Conservation (phyloP, 257 asterid genomes). For the Echites panduratus region DNA sequence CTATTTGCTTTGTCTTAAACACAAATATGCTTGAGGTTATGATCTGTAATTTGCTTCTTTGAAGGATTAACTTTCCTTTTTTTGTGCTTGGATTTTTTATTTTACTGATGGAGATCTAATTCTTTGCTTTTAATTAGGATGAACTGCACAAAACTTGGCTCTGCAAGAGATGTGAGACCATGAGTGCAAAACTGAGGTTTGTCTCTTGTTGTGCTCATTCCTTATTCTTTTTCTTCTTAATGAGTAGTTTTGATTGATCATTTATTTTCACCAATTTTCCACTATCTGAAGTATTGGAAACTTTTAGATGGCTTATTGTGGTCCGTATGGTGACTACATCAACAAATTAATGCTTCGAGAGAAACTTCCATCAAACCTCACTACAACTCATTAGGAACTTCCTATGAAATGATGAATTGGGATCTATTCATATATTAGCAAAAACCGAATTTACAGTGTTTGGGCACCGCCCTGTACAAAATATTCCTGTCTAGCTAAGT, state of each 20-base stretch:
- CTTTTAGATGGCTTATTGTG: too few species aligned
- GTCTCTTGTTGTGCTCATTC: slow-evolving; percentile 23
- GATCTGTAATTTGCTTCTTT: background rate
- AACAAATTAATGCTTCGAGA: too few species aligned
- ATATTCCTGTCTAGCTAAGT: too few species aligned
- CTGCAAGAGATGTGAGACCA: slow-evolving; percentile 96
- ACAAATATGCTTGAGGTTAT: slow-evolving; percentile 7
- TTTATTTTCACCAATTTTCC: background rate
- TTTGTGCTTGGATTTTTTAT: background rate
- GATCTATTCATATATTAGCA: too few species aligned
- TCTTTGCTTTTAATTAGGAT: slow-evolving; percentile 49
- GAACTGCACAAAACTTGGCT: slow-evolving; percentile 94
- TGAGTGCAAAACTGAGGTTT: slow-evolving; percentile 96
- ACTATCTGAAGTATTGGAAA: background rate
- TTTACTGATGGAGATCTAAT: slow-evolving; percentile 6
- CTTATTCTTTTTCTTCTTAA: slow-evolving; percentile 15
- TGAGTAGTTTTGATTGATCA: background rate
- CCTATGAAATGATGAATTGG: too few species aligned
- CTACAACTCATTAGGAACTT: too few species aligned
- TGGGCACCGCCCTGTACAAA: too few species aligned
- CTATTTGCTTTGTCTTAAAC: slow-evolving; percentile 10
- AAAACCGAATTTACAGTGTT: too few species aligned
- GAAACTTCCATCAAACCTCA: too few species aligned
- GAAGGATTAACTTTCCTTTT: background rate
- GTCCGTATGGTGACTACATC: too few species aligned